These are phyloP conservation scores for Zygosaccharomyces pseudorouxii DNA, from an alignment of 805 yeast species.

Conservation along the genomic window DNA sequence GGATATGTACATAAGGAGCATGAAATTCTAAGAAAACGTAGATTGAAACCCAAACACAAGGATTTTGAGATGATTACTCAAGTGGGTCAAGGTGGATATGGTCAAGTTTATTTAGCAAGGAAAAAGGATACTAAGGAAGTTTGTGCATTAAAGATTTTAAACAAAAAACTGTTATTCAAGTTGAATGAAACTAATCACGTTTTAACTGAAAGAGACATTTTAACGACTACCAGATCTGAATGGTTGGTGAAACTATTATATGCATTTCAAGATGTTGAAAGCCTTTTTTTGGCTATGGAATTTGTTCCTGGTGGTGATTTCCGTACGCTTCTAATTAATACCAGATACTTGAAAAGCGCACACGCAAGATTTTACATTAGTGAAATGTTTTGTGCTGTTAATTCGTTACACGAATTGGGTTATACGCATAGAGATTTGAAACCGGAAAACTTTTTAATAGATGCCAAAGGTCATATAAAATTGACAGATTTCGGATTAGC, in stretches of 20 bases:
- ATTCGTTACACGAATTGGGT: conserved; percentile 89
- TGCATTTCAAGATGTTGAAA: conserved; percentile 90
- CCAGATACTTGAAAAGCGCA: conserved; percentile 87
- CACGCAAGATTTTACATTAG: conserved; percentile 93
- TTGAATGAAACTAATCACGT: conserved; percentile 95
- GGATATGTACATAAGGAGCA: conserved; percentile 81
- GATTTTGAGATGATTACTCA: conserved; percentile 96
- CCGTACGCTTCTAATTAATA: conserved; percentile 87
- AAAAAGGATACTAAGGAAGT: conserved; percentile 92
- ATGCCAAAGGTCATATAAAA: conserved; percentile 85
- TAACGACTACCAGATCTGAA: conserved; percentile 91
- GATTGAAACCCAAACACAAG: conserved; percentile 88
- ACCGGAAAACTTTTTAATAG: conserved; percentile 90
- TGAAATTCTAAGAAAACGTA: conserved; percentile 75
- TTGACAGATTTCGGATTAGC: conserved; percentile 96
- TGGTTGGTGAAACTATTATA: conserved; percentile 93
- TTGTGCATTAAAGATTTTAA: conserved; percentile 89
- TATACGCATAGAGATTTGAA: conserved; percentile 96
- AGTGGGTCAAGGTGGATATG: conserved; percentile 99
- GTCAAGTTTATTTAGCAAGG: conserved; percentile 94
- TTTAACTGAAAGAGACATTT: conserved; percentile 90
- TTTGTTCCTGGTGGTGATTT: conserved; percentile 99
- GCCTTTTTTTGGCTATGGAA: conserved; percentile 95
- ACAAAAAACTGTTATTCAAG: conserved; percentile 78
- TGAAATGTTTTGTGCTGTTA: conserved; percentile 94